Evolutionary conservation across 2,329 filamentous ascomycete species (phyloP).

Genomic region (Allantophomopsis cytisporea): DNA sequence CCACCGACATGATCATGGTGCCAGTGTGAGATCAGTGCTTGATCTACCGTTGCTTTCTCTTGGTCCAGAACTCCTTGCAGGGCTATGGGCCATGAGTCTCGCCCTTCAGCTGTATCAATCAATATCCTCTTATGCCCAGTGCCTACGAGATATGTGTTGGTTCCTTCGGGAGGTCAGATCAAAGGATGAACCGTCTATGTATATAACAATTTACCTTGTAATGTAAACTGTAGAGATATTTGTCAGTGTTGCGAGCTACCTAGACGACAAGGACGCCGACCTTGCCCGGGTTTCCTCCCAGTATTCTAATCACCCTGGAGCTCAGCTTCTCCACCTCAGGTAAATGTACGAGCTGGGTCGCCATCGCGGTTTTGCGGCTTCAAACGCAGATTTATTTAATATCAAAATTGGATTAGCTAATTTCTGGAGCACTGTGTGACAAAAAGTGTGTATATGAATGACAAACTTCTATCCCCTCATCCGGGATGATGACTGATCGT

Average conservation of each 20-base stretch:
- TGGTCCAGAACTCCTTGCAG: conserved; percentile 50
- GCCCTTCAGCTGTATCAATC: conserved; percentile 79
- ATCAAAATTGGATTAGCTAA: conserved; percentile 1
- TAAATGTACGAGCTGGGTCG: conserved; percentile 24
- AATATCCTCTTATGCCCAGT: conserved; percentile 60
- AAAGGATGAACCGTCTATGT: conserved; percentile 74
- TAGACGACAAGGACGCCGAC: conserved; percentile 23
- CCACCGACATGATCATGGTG: conserved; percentile 79
- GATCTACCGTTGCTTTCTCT: conserved; percentile 56
- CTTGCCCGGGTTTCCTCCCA: conserved; percentile 86
- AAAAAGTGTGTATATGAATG: not conserved
- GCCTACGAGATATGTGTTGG: conserved; percentile 91
- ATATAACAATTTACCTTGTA: conserved; percentile 70
- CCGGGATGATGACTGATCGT: not conserved
- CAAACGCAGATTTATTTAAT: not conserved
- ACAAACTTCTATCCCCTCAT: not conserved
- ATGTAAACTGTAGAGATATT: conserved; percentile 31
- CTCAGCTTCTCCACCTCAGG: conserved; percentile 68
- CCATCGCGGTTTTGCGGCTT: conserved; percentile 8
- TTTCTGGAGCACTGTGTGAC: not conserved
- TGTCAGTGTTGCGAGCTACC: not conserved
- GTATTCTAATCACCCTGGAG: conserved; percentile 64
- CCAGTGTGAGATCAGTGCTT: conserved; percentile 79
- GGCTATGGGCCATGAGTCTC: conserved; percentile 53
- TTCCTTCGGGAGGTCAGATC: conserved; percentile 50